Base-by-base conservation (phyloP, 305 asterid genomes). In the Solanum hybrid region DNA sequence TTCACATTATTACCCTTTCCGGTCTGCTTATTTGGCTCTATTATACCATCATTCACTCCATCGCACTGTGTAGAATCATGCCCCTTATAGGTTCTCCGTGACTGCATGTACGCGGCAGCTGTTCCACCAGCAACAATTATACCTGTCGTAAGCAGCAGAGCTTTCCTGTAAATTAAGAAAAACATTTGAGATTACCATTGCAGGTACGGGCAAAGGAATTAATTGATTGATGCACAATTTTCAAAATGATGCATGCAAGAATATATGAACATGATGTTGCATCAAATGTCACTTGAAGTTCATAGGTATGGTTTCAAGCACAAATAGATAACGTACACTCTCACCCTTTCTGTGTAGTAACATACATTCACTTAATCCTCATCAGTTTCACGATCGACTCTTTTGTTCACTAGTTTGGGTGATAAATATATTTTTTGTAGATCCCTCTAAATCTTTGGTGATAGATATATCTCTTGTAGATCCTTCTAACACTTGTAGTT, bases 41-140 rank as follows among this genome's bases (percentile, higher is more conserved):
- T 94, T 57, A 88, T 41, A 87, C 89, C 90, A 65, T 92, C 96
- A 57, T 86, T 57, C 89, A 84, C 92, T 89, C 96, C 97, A 92
- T 95, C 94, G 87, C 93, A 90, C 87, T 91, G 95, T 86, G 36
- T 90, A 89, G 96, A 90, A 90, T 90, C 90, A 68, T 88, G 91
- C 86, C 90, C 92, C 89, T 76, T 95, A 89, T 80, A 38, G 88
- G 91, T 93, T 86, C 89, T 96, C 90, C 96, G 95, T 90, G 96
- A 94, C 79, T 94, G 98, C 93, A 93, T 92, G 92, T 94, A 97
- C 38, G 95, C 96, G 87, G 98, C 99, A 87, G 98, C 98, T 89
- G 98, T 93, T 89, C 99, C 99, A 90, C 99, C 98, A 89, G 97
- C 98, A 57, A 96, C 97, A 68, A 94, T 93, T 91, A 97, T 90